Evolutionary conservation across 1,139 yeast genomes (phyloP).

Genomic region (Candida tetrigidarum): DNA sequence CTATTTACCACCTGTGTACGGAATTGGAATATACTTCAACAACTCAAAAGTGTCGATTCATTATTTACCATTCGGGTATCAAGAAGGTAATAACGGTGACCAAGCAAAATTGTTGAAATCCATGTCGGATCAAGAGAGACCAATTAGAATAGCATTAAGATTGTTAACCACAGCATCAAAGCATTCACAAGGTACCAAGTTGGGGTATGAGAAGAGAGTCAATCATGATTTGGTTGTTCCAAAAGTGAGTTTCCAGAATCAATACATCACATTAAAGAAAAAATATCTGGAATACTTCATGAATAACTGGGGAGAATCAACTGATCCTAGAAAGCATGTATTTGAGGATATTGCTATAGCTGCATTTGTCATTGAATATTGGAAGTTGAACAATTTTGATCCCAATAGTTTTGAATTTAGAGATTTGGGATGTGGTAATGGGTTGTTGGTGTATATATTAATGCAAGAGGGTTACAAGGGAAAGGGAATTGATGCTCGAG

Average conservation of each 20-base stretch:
- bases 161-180: slow-evolving; percentile 78
- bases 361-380: slow-evolving; percentile 88
- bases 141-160: slow-evolving; percentile 80
- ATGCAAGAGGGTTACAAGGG: slow-evolving; percentile 82
- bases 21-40: slow-evolving; percentile 74
- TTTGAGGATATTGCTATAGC: slow-evolving; percentile 97
- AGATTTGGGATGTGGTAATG: slow-evolving; percentile 97
- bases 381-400: slow-evolving; percentile 61
- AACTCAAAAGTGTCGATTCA: slow-evolving; percentile 69
- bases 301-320: slow-evolving; percentile 88
- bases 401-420: slow-evolving; percentile 66
- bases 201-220: slow-evolving; percentile 87
- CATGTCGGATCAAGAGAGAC: slow-evolving; percentile 57
- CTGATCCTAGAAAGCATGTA: slow-evolving; percentile 95
- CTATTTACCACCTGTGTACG: slow-evolving; percentile 82
- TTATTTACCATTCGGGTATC: slow-evolving; percentile 64
- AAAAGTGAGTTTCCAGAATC: slow-evolving; percentile 80
- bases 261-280: slow-evolving; percentile 79
- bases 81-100: slow-evolving; percentile 15
- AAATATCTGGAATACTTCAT: slow-evolving; percentile 78
- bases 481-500: slow-evolving; percentile 87
- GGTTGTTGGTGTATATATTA: slow-evolving; percentile 77
- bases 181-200: slow-evolving; percentile 81
- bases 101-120: slow-evolving; percentile 27
- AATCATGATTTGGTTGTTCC: slow-evolving; percentile 87